These are phyloP conservation scores for Noccaea caerulescens DNA, from an alignment of 345 rosid genomes.

Conservation along the genomic window DNA sequence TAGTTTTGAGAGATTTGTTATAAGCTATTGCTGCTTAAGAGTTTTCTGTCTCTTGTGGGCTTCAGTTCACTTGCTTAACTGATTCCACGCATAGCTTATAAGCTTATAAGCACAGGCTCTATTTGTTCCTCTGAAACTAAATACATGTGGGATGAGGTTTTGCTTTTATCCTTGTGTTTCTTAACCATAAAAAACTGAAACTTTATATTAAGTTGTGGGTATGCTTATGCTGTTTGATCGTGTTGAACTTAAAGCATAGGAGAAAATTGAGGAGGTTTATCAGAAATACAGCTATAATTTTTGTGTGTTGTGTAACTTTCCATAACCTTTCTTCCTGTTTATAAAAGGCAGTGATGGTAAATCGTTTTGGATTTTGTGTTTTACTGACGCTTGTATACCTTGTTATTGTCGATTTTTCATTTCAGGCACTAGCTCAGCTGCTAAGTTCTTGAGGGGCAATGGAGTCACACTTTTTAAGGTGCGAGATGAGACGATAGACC, in stretches of 20 bases:
- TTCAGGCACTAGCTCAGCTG: slow-evolving; percentile 81
- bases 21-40: neutral
- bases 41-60: slow-evolving; percentile 1
- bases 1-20: neutral
- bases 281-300: neutral
- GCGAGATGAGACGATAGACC: slow-evolving; percentile 64
- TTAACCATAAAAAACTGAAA: neutral
- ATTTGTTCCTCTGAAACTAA: neutral
- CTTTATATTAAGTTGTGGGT: neutral
- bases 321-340: slow-evolving; percentile 2
- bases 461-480: slow-evolving; percentile 79
- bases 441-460: slow-evolving; percentile 80
- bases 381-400: neutral
- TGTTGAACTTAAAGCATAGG: neutral
- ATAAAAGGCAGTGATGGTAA: slow-evolving; percentile 1
- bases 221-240: slow-evolving; percentile 17
- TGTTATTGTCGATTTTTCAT: slow-evolving; percentile 15
- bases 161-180: neutral
- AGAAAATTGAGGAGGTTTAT: slow-evolving; percentile 8
- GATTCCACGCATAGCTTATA: neutral
- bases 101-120: slow-evolving; percentile 3
- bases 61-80: neutral
- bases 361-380: neutral
- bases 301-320: neutral
- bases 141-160: slow-evolving; percentile 6